Conservation (phyloP, 2,329 filamentous ascomycete species). For the Scytalidium sp. region DNA sequence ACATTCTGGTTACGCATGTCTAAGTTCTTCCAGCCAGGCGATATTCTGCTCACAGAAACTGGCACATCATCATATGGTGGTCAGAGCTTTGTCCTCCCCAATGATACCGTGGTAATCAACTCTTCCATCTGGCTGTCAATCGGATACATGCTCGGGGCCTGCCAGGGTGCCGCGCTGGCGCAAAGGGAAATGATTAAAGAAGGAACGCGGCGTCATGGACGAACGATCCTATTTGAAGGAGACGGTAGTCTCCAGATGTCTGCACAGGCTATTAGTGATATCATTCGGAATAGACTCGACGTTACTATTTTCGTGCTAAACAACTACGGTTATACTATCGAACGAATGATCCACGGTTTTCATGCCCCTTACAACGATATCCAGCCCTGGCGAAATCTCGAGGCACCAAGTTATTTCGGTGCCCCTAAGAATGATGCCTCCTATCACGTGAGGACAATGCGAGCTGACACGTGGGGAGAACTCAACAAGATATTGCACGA, state of each 20-base stretch:
- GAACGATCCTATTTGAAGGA: constrained; percentile 55
- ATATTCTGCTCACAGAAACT: constrained; percentile 80
- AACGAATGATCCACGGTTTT: constrained; percentile 52
- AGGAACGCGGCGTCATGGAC: constrained; percentile 26
- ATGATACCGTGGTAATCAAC: constrained; percentile 68
- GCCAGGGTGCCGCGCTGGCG: constrained; percentile 69
- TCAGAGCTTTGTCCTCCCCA: constrained; percentile 75
- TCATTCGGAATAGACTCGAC: constrained; percentile 50
- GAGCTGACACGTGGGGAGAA: constrained; percentile 1
- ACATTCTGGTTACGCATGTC: constrained; percentile 42
- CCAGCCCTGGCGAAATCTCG: constrained; percentile 44
- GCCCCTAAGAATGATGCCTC: neutral
- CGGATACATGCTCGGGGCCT: constrained; percentile 57
- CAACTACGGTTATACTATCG: constrained; percentile 56
- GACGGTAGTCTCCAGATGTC: constrained; percentile 65
- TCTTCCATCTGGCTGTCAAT: constrained; percentile 70
- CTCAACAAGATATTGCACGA: neutral
- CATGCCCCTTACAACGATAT: constrained; percentile 50
- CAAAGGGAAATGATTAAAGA: constrained; percentile 58
- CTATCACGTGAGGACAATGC: too few species aligned
- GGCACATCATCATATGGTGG: constrained; percentile 84
- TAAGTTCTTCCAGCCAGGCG: constrained; percentile 55
- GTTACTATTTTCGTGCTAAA: constrained; percentile 50
- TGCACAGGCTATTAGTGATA: constrained; percentile 60
- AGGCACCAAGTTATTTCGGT: constrained; percentile 44